Evolutionary conservation across 108 stramenopile genomes (phyloP).

Genomic region (Cyclotella sp.): DNA sequence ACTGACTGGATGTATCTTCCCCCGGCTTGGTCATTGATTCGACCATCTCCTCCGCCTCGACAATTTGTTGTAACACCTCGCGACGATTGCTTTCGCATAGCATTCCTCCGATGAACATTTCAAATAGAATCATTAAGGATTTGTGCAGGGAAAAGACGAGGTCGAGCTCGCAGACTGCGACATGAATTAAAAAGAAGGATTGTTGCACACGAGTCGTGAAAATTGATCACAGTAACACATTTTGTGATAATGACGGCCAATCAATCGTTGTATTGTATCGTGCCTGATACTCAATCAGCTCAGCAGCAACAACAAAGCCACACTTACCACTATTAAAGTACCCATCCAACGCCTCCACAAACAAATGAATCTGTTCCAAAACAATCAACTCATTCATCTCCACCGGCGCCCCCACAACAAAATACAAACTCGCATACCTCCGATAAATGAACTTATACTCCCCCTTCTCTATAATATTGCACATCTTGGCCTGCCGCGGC

Average conservation of each 20-base stretch:
- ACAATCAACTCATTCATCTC: constrained; percentile 89
- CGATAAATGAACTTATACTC: constrained; percentile 93
- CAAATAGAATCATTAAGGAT: constrained; percentile 91
- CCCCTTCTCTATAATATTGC: constrained; percentile 98
- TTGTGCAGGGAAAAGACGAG: constrained; percentile 98
- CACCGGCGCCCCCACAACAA: constrained; percentile 82
- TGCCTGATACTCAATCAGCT: neutral
- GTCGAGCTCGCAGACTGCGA: constrained; percentile 94
- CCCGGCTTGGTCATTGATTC: constrained; percentile 89
- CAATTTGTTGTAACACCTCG: constrained; percentile 85
- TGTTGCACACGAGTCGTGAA: neutral
- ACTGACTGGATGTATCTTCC: constrained; percentile 86
- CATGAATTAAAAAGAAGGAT: constrained; percentile 1
- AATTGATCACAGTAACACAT: neutral
- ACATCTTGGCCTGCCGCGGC: constrained; percentile 98
- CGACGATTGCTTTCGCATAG: constrained; percentile 85
- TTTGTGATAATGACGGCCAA: neutral
- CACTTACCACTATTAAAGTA: constrained; percentile 90
- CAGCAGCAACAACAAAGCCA: neutral
- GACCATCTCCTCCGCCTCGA: constrained; percentile 86
- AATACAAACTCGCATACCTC: constrained; percentile 89
- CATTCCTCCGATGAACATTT: constrained; percentile 95
- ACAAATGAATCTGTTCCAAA: constrained; percentile 97
- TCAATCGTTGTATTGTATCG: neutral
- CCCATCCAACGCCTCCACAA: constrained; percentile 97